Evolutionary conservation across 768 basidiomycete genomes (phyloP).

Genomic region (Tricholoma hemisulphureum): DNA sequence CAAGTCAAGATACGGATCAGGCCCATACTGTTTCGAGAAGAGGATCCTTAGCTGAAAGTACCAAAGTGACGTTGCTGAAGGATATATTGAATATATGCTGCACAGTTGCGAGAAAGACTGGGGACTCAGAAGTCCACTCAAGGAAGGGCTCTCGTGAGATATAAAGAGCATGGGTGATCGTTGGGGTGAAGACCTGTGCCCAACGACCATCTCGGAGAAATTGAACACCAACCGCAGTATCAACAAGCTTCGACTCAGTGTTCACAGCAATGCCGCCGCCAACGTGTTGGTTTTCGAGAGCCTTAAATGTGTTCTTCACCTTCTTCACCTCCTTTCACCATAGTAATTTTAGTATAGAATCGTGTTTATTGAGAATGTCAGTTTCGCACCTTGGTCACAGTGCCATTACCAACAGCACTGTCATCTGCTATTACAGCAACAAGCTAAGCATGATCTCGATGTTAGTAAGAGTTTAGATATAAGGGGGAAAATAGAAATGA

Average conservation of each 20-base stretch:
- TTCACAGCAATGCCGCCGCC: too few species aligned
- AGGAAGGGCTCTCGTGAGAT: slow-evolving; percentile 17
- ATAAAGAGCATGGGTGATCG: slow-evolving; percentile 18
- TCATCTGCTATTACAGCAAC: too few species aligned
- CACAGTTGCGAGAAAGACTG: slow-evolving; percentile 9
- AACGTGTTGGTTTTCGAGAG: too few species aligned
- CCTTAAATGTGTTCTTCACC: too few species aligned
- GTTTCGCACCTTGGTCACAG: too few species aligned
- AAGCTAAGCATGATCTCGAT: too few species aligned
- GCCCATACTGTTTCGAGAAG: background rate
- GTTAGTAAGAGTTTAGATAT: too few species aligned
- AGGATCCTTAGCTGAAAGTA: background rate
- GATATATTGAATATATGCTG: slow-evolving; percentile 12
- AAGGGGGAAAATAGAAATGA: too few species aligned
- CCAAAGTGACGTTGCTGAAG: slow-evolving; percentile 10
- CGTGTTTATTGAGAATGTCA: background rate
- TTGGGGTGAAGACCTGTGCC: slow-evolving; percentile 8
- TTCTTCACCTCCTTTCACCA: too few species aligned
- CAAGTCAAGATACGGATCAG: background rate
- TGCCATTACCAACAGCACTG: too few species aligned
- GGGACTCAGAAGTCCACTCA: slow-evolving; percentile 9
- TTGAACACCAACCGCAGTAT: background rate
- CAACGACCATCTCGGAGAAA: slow-evolving; percentile 14
- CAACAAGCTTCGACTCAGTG: too few species aligned
- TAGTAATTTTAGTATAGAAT: too few species aligned